phyloP scores from a whole-genome alignment of 2,329 filamentous ascomycete species.

The Talaromyces verruculosus region DNA sequence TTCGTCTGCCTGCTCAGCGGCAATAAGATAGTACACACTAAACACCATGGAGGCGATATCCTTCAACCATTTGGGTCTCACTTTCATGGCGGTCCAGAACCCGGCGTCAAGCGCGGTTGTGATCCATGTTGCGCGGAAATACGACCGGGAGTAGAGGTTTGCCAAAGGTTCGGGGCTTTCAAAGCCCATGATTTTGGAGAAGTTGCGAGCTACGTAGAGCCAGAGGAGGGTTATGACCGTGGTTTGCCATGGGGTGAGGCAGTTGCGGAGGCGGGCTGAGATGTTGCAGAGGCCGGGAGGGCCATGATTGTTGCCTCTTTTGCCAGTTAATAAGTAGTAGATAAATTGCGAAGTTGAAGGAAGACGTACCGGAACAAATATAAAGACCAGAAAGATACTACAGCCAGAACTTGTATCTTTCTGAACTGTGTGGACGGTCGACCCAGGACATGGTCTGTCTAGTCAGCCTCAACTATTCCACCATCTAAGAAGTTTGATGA shows the following conservation, averaged over 20 bases:
- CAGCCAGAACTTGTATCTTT: slow-evolving; percentile 86
- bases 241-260: slow-evolving; percentile 85
- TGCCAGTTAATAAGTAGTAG: background rate
- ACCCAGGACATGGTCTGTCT: slow-evolving; percentile 80
- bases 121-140: slow-evolving; percentile 96
- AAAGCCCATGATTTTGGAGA: slow-evolving; percentile 85
- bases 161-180: slow-evolving; percentile 91
- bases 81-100: slow-evolving; percentile 98
- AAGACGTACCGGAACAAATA: slow-evolving; percentile 70
- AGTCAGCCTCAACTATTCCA: background rate
- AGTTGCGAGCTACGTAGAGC: slow-evolving; percentile 88
- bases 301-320: slow-evolving; percentile 82
- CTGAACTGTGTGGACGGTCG: slow-evolving; percentile 88
- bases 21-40: slow-evolving; percentile 85
- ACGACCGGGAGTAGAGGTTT: slow-evolving; percentile 87
- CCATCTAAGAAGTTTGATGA: background rate
- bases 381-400: slow-evolving; percentile 85
- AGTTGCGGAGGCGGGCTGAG: slow-evolving; percentile 68
- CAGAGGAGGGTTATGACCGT: slow-evolving; percentile 84
- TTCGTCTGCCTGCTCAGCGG: slow-evolving; percentile 91
- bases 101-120: slow-evolving; percentile 92
- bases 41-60: slow-evolving; percentile 83
- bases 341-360: no score
- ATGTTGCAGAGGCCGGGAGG: slow-evolving; percentile 72
- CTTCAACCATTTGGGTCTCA: slow-evolving; percentile 74